A percentile compares a stretch with the other conserved stretches of the same genome.
Evolutionary conservation across 441 rosid genomes (phyloP).

Genomic region (Gossypium schwendimanii): DNA sequence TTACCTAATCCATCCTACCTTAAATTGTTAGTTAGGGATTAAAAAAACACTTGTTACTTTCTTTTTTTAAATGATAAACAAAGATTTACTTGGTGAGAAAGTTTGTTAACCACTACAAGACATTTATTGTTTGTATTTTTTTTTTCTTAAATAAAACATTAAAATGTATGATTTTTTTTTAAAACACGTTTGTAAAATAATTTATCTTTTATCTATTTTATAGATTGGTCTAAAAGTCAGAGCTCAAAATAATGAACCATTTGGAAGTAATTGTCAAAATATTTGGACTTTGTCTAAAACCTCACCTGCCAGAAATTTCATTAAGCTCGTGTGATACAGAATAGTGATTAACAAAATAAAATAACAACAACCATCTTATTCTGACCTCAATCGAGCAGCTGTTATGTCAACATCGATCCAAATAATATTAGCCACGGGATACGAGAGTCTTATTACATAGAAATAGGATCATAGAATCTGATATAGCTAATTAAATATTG

Average conservation of each 20-base stretch:
- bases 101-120: neutral
- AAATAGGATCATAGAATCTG: neutral
- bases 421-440: neutral
- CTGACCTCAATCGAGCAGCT: neutral
- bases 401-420: neutral
- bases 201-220: neutral
- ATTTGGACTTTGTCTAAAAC: neutral
- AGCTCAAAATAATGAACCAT: neutral
- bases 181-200: too few species aligned
- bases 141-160: too few species aligned
- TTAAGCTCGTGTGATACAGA: neutral
- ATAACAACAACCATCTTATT: neutral
- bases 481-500: neutral
- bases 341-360: neutral
- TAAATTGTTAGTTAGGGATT: neutral
- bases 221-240: neutral
- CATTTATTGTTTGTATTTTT: neutral
- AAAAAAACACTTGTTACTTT: neutral
- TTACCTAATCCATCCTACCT: neutral
- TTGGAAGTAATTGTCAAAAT: neutral
- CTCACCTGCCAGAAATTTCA: neutral
- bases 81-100: neutral
- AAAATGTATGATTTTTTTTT: too few species aligned
- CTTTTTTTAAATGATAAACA: too few species aligned
- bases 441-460: neutral